A percentile compares a stretch with the other conserved stretches of the same genome.
Conservation (phyloP, 192 early-diverging fungal genomes). For the Irineochytrium annulatum region DNA sequence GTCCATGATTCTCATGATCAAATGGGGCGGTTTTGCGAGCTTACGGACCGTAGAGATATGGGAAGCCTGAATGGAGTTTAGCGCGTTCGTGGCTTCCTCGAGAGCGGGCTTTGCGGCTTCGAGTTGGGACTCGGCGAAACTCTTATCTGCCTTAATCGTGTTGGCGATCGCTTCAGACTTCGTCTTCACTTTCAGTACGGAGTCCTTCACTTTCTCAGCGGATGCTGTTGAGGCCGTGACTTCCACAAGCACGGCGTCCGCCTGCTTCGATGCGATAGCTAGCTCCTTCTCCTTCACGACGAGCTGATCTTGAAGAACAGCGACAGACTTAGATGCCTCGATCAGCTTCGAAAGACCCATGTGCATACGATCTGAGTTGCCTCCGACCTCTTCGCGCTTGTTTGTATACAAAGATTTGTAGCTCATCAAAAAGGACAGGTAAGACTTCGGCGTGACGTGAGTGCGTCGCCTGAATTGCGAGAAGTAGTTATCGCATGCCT, state of each 20-base stretch:
- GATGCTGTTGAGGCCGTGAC: conserved; percentile 52
- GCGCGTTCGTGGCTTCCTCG: conserved; percentile 54
- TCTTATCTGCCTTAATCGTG: conserved; percentile 59
- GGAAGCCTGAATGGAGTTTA: conserved; percentile 63
- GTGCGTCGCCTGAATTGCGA: conserved; percentile 56
- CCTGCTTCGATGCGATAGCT: conserved; percentile 52
- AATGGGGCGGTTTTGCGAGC: conserved; percentile 61
- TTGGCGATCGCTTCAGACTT: conserved; percentile 62
- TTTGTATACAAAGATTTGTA: conserved; percentile 49
- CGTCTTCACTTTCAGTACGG: conserved; percentile 61
- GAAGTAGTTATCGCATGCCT: conserved; percentile 61
- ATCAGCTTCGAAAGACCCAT: conserved; percentile 61
- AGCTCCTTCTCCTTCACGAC: conserved; percentile 64
- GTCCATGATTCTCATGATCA: conserved; percentile 69
- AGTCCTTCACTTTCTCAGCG: conserved; percentile 65
- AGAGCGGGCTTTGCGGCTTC: conserved; percentile 62
- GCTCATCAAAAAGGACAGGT: conserved; percentile 55
- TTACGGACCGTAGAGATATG: conserved; percentile 64
- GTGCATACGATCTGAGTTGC: conserved; percentile 60
- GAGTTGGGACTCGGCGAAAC: conserved; percentile 52
- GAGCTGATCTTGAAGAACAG: conserved; percentile 57
- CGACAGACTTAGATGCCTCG: conserved; percentile 60
- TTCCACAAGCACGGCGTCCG: conserved; percentile 55
- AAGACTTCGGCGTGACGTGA: conserved; percentile 63
- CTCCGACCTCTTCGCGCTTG: conserved; percentile 54